A percentile compares a stretch with the other conserved stretches of the same genome.
Evolutionary conservation across 1,284 basidiomycete species (phyloP).

Genomic region (Trichosporon coremiiforme): DNA sequence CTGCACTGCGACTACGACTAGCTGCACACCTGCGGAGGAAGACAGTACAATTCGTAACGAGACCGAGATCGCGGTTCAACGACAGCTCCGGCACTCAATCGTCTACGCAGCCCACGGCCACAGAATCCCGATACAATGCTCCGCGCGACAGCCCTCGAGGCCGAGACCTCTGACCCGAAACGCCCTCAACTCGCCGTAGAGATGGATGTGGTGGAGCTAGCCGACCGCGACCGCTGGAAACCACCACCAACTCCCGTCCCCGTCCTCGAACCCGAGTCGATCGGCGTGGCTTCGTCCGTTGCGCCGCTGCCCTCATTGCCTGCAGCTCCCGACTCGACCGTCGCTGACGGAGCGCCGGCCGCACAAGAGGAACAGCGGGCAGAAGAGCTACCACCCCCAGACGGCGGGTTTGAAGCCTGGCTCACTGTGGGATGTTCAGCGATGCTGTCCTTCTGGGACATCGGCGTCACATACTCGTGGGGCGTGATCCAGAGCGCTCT

Average conservation of each 20-base stretch:
- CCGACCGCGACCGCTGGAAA: not conserved
- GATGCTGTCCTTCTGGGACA: constrained; percentile 32
- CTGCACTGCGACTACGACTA: too few relatives aligned
- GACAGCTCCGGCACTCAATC: too few relatives aligned
- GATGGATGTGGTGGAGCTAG: not conserved
- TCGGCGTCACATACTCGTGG: constrained; percentile 47
- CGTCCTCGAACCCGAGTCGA: not conserved
- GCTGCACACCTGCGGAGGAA: too few relatives aligned
- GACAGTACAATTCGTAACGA: too few relatives aligned
- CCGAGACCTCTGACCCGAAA: not conserved
- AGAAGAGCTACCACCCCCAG: constrained; percentile 22
- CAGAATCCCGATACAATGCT: too few relatives aligned
- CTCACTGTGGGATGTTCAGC: constrained; percentile 10
- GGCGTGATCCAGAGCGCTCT: constrained; percentile 48
- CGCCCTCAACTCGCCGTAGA: not conserved
- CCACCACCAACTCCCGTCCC: not conserved
- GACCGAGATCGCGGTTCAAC: too few relatives aligned
- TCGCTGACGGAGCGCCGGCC: too few relatives aligned
- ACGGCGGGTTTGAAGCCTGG: constrained; percentile 28
- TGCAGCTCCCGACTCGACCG: not conserved
- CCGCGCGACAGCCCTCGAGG: not conserved
- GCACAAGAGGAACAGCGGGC: not conserved
- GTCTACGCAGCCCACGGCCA: too few relatives aligned
- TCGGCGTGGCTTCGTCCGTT: not conserved
- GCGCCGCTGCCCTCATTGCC: not conserved